Evolutionary conservation across 768 basidiomycete genomes (phyloP), one percentile per base, ranked within the genome.

Genomic region (Boletus rubropictus): DNA sequence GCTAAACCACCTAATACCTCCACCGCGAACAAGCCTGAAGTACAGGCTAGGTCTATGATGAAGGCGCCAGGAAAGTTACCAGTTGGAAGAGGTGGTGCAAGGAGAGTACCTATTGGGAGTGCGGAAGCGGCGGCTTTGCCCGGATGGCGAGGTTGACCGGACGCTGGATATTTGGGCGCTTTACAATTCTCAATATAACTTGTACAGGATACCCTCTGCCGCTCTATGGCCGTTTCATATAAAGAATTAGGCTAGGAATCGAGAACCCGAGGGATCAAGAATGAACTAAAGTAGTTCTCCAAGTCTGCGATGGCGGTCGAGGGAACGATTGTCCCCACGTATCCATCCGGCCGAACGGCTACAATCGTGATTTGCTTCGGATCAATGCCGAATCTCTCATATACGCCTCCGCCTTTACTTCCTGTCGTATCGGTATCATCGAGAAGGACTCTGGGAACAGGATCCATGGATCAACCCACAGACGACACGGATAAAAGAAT

Each of bases 101-200:
- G 84, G 54, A 71, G 84, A 47, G 84, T 88, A 21, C 80, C 75
- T 5, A 67, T 85, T n/a, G 77, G 79, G 51, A 85, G 82, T 52
- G 73, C 74, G 2, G 82, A 84, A 46, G 84, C 83, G 5, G 79
- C 79, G 5, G 64, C 72, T 6, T 63, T 65, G 10, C 77, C 73
- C 28, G 70, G 71, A 1, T 74, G 81, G 74, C 74, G 73, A 58
- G 73, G 72, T 14, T 81, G 57, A 66, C 41, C 24, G 8, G 24
- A 25, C 6, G 24, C 24, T 25, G 24, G 24, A 25, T 25, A 25
- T 25, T 33, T n/a, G 32, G 31, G 45, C 11, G 12, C 15, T 36
- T 50, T 45, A 56, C 50, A 35, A 27, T 21, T 38, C 7, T 43
- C 31, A 6, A 45, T 39, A 52, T 66, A 54, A 55, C 53, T 47